Conservation (phyloP, 2,329 filamentous ascomycete genomes). For the Nigrospora sphaerica region DNA sequence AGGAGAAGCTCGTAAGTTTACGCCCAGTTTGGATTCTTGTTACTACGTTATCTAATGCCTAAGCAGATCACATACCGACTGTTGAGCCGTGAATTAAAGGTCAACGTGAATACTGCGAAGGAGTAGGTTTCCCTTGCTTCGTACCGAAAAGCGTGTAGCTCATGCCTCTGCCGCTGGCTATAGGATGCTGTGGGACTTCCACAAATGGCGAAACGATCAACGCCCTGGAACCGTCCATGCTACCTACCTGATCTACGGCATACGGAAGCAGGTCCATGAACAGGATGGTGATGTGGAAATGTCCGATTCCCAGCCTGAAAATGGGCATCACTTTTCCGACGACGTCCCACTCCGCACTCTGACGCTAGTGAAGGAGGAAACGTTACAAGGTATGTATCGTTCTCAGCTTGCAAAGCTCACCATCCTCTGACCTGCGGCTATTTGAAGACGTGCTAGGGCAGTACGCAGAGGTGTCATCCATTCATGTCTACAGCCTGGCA, state of each 20-base stretch:
- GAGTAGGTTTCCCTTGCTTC: conserved; percentile 48
- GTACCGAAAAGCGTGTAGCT: background rate
- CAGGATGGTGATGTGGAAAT: conserved; percentile 63
- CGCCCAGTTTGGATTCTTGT: background rate
- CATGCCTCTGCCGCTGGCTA: conserved; percentile 3
- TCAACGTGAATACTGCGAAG: conserved; percentile 84
- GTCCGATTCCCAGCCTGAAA: conserved; percentile 56
- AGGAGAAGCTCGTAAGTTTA: conserved; percentile 60
- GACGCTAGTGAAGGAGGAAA: conserved; percentile 64
- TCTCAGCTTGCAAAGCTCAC: conserved; percentile 7
- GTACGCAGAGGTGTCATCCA: conserved; percentile 67
- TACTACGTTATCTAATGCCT: conserved; percentile 5
- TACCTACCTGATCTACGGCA: conserved; percentile 82
- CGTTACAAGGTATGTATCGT: conserved; percentile 52
- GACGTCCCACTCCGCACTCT: conserved; percentile 50
- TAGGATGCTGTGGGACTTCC: conserved; percentile 84
- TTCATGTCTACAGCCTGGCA: conserved; percentile 84
- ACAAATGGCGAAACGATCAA: conserved; percentile 69
- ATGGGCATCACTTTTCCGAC: conserved; percentile 38
- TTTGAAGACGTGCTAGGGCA: conserved; percentile 53
- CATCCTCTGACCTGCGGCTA: background rate
- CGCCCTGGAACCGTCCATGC: conserved; percentile 73
- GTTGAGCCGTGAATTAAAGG: conserved; percentile 72
- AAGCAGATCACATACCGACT: conserved; percentile 77
- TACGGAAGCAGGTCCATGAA: conserved; percentile 36